Base-by-base conservation (phyloP, 176 grass and related monocot species). In the Secale cereale region DNA sequence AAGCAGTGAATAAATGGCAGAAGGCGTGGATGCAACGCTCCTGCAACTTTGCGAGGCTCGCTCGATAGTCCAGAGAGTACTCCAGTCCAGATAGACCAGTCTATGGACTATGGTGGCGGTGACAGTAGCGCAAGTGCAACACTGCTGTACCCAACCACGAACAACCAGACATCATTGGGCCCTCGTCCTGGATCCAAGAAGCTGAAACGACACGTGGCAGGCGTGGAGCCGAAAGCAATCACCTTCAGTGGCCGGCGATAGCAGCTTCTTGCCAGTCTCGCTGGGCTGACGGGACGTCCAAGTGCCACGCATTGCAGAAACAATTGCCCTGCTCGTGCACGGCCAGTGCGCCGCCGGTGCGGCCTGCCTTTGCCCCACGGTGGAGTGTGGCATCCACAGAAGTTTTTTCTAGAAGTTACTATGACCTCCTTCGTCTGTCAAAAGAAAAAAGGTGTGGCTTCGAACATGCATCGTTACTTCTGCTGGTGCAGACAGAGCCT, bases 271-370 rank as follows among this genome's bases (percentile, higher is more conserved):
- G 79, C 46, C 61, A 69, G 6, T 76, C 23, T 68, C 46, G 11
- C 59, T 23, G 17, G 17, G 65, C 13, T 1, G 86, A 83, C 39
- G 81, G 35, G 80, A 83, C 14, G 10, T 8, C 80, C 52, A 52
- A 37, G 66, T 52, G 74, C 80, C 86, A 73, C 56, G 82, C 46
- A 14, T 35, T 29, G 59, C 45, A 56, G 76, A 59, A 39, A 45
- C 79, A 62, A 4, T 26, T 19, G 25, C 43, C 56, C 56, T 79
- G 65, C 81, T 41, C 29, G 54, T 29, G 74, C 81, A 72, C 74
- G n/a, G 74, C 81, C 75, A 54, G n/a, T 8, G 27, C 52, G 52
- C 17, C 19, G 52, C 17, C 17, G 19, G 17, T 56, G 52, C 16
- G 16, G 48, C 52, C 10, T 17, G 48, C 54, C 54, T 59, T 59